Evolutionary conservation across 768 basidiomycete genomes (phyloP), one percentile per base, ranked within the genome.

Genomic region (Gloeophyllum trabeum): DNA sequence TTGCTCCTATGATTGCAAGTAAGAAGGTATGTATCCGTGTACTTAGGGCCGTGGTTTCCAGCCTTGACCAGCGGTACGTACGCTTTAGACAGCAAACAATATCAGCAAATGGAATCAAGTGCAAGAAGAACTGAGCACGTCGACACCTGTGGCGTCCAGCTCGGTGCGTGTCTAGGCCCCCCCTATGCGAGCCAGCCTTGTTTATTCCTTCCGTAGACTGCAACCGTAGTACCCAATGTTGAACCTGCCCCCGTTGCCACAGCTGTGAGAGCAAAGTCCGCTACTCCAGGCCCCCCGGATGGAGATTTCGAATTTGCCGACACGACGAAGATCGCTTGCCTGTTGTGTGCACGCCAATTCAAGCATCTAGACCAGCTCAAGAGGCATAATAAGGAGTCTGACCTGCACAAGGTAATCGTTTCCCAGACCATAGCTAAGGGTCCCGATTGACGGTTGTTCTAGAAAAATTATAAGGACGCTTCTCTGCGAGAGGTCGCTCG

Each of bases 101-200:
- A 97, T 99, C 56, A 81, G 73, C 53, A 97, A 98, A 58, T 99
- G 94, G 96, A 98, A 93, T 57, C 83, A 82, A 64, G 88, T 93
- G 6, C 89, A 94, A 61, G 83, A 82, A 61, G 93, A 91, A 53
- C 70, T 96, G 39, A 75, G 36, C 36, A 56, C 20, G 59, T 51
- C 38, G 40, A 19, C 20, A 37, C 20, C 20, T 10, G 20, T 21
- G 16, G 7, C 10, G 28, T 30, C 28, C 28, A 30, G 28, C 10
- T 30, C 7, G 7, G 28, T 30, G 7, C 16, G 28, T 30, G 10
- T 16, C 7, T 30, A 7, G 7, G 7, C 28, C 7, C 28, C 7
- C 28, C 10, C 28, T 16, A 16, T 30, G 7, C 28, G 16, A 16
- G 7, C 7, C 16, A 7, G 10, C 7, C 28, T 30, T 7, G 16